phyloP scores from a whole-genome alignment of 306 rosid genomes.

The Castanopsis chinensis region DNA sequence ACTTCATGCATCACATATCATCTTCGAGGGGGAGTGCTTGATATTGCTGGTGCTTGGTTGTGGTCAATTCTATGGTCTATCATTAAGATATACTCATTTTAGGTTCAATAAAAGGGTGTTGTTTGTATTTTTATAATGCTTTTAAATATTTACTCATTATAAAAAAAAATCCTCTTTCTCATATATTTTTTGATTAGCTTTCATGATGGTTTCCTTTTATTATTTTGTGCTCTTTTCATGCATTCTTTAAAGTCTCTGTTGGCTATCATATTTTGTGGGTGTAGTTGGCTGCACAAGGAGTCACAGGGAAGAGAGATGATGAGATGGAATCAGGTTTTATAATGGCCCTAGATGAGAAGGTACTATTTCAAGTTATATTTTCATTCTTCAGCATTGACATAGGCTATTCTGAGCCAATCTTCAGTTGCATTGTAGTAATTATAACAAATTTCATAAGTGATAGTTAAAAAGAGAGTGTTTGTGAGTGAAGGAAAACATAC shows the following conservation, averaged over 20 bases:
- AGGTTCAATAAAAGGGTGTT: constrained; percentile 49
- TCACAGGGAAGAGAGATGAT: constrained; percentile 92
- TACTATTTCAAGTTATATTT: constrained; percentile 16
- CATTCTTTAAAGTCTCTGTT: too few species aligned
- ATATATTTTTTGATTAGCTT: too few species aligned
- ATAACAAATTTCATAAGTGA: neutral
- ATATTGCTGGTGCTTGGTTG: neutral
- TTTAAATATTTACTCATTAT: too few species aligned
- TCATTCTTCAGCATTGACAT: neutral
- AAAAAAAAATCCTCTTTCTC: too few species aligned
- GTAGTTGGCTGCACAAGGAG: constrained; percentile 96
- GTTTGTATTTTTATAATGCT: too few species aligned
- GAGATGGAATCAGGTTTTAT: constrained; percentile 89
- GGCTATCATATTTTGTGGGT: constrained; percentile 15
- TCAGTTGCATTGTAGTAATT: neutral
- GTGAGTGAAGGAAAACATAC: constrained; percentile 85
- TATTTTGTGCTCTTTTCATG: too few species aligned
- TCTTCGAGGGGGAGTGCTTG: neutral
- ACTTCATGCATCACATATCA: neutral
- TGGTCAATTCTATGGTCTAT: constrained; percentile 7
- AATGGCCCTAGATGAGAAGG: constrained; percentile 93
- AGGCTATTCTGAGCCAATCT: constrained; percentile 1
- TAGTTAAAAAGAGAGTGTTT: neutral
- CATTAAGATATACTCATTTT: constrained; percentile 18
- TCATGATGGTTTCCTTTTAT: too few species aligned